phyloP scores from a whole-genome alignment of 2,329 filamentous ascomycete species.

The Fusarium stilboides region DNA sequence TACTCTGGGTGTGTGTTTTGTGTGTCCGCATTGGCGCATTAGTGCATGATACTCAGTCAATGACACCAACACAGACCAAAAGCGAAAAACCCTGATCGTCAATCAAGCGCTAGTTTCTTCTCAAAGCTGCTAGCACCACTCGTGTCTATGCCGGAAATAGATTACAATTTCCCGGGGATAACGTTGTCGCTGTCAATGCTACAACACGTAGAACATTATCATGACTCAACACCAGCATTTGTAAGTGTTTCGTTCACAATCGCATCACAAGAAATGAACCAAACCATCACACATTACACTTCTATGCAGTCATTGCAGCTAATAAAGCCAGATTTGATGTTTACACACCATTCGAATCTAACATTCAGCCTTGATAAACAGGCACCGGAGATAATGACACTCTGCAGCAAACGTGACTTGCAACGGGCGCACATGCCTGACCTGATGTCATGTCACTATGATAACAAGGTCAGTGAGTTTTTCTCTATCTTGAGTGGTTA shows the following conservation, averaged over 20 bases:
- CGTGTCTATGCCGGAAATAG: constrained; percentile 38
- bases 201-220: constrained; percentile 25
- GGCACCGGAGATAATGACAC: constrained; percentile 28
- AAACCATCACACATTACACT: constrained; percentile 4
- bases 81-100: constrained; percentile 42
- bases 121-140: not conserved
- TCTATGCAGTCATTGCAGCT: not conserved
- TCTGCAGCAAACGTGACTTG: constrained; percentile 37
- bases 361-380: constrained; percentile 18
- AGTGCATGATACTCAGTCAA: constrained; percentile 32
- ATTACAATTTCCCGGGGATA: constrained; percentile 36
- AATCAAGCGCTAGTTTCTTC: constrained; percentile 31
- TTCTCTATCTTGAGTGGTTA: not conserved
- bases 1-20: constrained; percentile 18
- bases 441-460: constrained; percentile 46
- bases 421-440: constrained; percentile 38
- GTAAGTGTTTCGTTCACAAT: constrained; percentile 21
- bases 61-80: constrained; percentile 29
- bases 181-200: constrained; percentile 6
- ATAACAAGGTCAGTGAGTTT: constrained; percentile 31
- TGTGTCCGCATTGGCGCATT: constrained; percentile 9
- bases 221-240: constrained; percentile 23
- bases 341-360: not conserved
- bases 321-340: not conserved
- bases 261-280: constrained; percentile 11